phyloP scores from a whole-genome alignment of 805 yeast species.

The Kodamaea fukazawae region DNA sequence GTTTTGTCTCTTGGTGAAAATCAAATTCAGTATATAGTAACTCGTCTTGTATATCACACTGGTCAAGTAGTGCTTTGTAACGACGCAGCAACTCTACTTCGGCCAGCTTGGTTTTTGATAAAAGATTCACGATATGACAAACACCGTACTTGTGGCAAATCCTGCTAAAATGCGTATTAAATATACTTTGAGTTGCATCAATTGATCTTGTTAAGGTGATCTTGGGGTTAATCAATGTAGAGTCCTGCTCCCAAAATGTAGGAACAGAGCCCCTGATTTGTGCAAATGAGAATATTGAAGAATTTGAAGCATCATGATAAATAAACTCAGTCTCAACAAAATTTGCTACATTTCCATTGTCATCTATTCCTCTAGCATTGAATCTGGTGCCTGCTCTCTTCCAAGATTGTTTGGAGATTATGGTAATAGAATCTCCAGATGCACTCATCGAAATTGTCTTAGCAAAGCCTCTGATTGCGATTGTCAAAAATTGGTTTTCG shows the following conservation, averaged over 20 bases:
- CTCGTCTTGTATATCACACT: conserved; percentile 24
- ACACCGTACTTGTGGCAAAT: conserved; percentile 77
- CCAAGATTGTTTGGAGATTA: conserved; percentile 95
- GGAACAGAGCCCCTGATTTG: conserved; percentile 97
- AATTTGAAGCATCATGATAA: conserved; percentile 44
- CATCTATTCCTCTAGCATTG: conserved; percentile 92
- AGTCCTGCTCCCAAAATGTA: conserved; percentile 96
- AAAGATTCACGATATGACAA: conserved; percentile 82
- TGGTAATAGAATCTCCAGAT: conserved; percentile 54
- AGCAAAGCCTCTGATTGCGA: conserved; percentile 94
- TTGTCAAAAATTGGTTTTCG: conserved; percentile 76
- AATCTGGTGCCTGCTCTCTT: conserved; percentile 95
- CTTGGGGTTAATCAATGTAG: conserved; percentile 86
- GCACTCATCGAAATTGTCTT: conserved; percentile 55
- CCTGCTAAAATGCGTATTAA: conserved; percentile 73
- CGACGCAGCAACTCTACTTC: conserved; percentile 71
- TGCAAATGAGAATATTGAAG: conserved; percentile 66
- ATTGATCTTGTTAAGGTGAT: conserved; percentile 82
- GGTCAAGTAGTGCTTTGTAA: conserved; percentile 55
- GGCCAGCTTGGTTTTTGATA: conserved; percentile 69
- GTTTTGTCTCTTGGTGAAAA: conserved; percentile 89
- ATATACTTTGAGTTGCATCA: conserved; percentile 91
- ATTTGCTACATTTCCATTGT: conserved; percentile 55
- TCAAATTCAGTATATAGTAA: conserved; percentile 76
- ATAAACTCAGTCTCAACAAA: conserved; percentile 71